Base-by-base conservation (phyloP, 2,329 filamentous ascomycete genomes). In the Gliomastix tumulicola region DNA sequence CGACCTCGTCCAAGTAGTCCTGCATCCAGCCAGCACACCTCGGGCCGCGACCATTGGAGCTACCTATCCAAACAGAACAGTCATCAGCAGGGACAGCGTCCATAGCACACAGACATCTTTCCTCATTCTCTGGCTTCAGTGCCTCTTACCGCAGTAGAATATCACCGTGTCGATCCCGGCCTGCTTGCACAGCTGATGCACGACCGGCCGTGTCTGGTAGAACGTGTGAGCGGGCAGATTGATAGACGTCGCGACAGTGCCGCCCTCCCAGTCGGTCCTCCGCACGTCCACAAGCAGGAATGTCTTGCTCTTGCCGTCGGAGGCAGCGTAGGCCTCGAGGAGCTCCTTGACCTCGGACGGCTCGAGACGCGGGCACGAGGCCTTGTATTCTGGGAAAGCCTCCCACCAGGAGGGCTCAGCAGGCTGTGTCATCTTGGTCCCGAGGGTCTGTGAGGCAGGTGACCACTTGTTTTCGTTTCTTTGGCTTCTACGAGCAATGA, bases 11-110 rank as follows among this genome's bases (percentile, higher is more conserved):
- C 21, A 78, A 51, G 39, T 74, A 59, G 48, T 79, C 74, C 5
- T 57, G 59, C 46, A 79, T 70, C 74, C 73, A 79, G 7, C 60
- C 64, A 2, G 70, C 71, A 3, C 69, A 65, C n/a, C 74, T 62
- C 3, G 60, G 67, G 4, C 74, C 76, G 4, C 75, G 67, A 5
- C 74, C 74, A 3, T 44, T 43, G 3, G 70, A 77, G 2, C 75
- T 78, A 3, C 67, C 75, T 79, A 37, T 37, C 11, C 5, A 15
- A 8, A 32, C 15, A 20, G 8, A 16, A 23, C 13, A 31, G 16
- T 30, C 21, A 30, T 28, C 25, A 36, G 13, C 6, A 23, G 18
- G 18, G 7, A 21, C 23, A 8, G 13, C 7, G 13, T 19, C 3
- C 13, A 32, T 19, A 32, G 12, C 12, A 17, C n/a, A n/a, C n/a